Evolutionary conservation across 1,284 basidiomycete genomes (phyloP).

Genomic region (Apiotrichum domesticum): DNA sequence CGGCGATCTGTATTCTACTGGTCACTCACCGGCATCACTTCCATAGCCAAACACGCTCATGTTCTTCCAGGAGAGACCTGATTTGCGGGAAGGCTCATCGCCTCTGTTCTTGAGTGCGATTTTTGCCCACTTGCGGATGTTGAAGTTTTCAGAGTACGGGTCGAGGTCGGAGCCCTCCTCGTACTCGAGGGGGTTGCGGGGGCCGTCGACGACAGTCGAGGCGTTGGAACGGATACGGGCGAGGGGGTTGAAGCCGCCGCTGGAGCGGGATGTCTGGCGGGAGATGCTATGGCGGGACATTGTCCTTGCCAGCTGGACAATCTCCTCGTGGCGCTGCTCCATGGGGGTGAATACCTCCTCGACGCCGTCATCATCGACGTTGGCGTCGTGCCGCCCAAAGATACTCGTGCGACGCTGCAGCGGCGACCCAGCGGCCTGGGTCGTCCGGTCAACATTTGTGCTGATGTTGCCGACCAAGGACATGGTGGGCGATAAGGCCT

Average conservation of each 20-base stretch:
- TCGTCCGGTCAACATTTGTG: conserved; percentile 9
- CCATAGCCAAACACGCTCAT: conserved; percentile 50
- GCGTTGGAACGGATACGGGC: neutral
- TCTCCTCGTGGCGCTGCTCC: conserved; percentile 17
- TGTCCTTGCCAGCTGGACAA: conserved; percentile 30
- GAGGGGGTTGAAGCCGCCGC: conserved; percentile 1
- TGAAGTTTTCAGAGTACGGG: conserved; percentile 47
- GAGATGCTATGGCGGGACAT: conserved; percentile 26
- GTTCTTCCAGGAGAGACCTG: conserved; percentile 47
- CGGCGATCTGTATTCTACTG: no score
- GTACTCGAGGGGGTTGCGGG: conserved; percentile 28
- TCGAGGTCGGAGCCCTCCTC: conserved; percentile 44
- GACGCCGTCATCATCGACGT: conserved; percentile 4
- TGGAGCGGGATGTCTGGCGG: neutral
- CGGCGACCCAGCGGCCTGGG: neutral
- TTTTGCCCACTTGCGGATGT: conserved; percentile 45
- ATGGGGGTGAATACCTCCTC: conserved; percentile 7
- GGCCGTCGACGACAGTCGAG: neutral
- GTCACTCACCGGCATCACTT: conserved; percentile 41
- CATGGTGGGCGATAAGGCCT: conserved; percentile 8
- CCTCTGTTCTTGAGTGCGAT: conserved; percentile 31
- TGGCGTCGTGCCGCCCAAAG: neutral
- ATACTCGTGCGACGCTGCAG: neutral
- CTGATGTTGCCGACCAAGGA: conserved; percentile 15
- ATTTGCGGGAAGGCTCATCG: conserved; percentile 40